Percentiles rank a stretch among this genome's conserved stretches.
Conservation (phyloP, 768 basidiomycete genomes). For the Pisolithus tinctorius region DNA sequence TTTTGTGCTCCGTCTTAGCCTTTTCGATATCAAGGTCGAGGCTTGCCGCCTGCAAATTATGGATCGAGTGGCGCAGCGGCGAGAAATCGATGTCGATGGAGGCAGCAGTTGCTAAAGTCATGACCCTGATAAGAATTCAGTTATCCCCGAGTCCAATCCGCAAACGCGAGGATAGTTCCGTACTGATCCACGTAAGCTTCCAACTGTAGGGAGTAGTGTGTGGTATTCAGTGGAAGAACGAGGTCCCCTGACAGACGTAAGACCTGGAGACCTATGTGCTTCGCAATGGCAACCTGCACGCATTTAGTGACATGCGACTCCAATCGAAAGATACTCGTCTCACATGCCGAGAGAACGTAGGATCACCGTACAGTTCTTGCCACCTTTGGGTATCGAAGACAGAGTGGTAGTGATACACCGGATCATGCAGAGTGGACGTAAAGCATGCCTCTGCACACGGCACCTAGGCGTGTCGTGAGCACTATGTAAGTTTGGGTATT, state of each 20-base stretch:
- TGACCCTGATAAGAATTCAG: conserved; percentile 20
- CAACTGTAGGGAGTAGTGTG: conserved; percentile 55
- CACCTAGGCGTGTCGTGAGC: conserved; percentile 2
- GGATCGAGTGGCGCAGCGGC: conserved; percentile 38
- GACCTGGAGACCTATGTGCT: conserved; percentile 47
- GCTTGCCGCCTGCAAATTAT: conserved; percentile 42
- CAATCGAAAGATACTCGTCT: conserved; percentile 7
- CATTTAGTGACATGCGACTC: not conserved
- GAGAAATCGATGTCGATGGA: conserved; percentile 33
- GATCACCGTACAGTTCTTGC: conserved; percentile 60
- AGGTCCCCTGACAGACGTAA: conserved; percentile 49
- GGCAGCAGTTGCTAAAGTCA: conserved; percentile 13
- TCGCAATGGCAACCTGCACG: conserved; percentile 49
- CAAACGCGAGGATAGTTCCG: conserved; percentile 7
- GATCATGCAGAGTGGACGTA: conserved; percentile 31
- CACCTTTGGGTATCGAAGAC: conserved; percentile 54
- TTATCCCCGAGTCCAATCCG: not conserved
- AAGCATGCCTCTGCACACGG: conserved; percentile 33
- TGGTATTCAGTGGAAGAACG: conserved; percentile 61
- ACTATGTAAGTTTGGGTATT: not conserved
- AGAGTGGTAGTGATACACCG: conserved; percentile 57
- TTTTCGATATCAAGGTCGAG: conserved; percentile 54
- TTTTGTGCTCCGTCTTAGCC: conserved; percentile 40
- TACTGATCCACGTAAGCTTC: conserved; percentile 47
- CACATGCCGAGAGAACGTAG: conserved; percentile 54